Conservation (phyloP, 371 early-diverging fungal genomes). For the Mucor indicus region DNA sequence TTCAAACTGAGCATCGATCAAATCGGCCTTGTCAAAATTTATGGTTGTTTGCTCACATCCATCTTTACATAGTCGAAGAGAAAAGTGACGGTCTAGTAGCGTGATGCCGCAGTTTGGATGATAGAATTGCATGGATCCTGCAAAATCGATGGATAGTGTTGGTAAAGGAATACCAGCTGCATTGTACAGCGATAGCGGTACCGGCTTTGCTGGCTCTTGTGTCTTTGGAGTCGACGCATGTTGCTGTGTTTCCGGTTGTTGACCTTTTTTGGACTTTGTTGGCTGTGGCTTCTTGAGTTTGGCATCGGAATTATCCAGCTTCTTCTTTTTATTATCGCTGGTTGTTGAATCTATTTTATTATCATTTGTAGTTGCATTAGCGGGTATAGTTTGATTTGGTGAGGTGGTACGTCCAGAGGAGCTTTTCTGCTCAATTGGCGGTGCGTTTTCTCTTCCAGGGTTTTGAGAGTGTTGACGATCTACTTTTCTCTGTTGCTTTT, state of each 20-base stretch:
- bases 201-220: conserved; percentile 12
- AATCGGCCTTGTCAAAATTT: conserved; percentile 47
- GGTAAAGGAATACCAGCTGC: conserved; percentile 51
- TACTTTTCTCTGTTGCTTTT: conserved; percentile 5
- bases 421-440: neutral
- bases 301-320: too few relatives aligned
- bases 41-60: conserved; percentile 43
- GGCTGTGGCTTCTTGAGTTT: neutral
- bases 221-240: conserved; percentile 1
- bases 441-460: neutral
- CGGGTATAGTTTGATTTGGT: neutral
- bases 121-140: conserved; percentile 34
- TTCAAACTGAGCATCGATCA: conserved; percentile 45
- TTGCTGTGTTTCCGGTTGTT: neutral
- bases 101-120: conserved; percentile 63
- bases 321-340: too few relatives aligned
- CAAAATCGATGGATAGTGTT: conserved; percentile 60
- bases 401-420: neutral
- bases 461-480: neutral
- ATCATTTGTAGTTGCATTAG: too few relatives aligned
- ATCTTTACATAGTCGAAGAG: conserved; percentile 47
- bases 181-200: conserved; percentile 25
- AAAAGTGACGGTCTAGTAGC: conserved; percentile 48
- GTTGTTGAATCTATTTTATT: too few relatives aligned
- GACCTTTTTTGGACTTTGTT: conserved; percentile 1